Percentiles rank a stretch among this genome's conserved stretches.
Evolutionary conservation across 441 rosid species (phyloP).

Genomic region (Mallotus japonicus): DNA sequence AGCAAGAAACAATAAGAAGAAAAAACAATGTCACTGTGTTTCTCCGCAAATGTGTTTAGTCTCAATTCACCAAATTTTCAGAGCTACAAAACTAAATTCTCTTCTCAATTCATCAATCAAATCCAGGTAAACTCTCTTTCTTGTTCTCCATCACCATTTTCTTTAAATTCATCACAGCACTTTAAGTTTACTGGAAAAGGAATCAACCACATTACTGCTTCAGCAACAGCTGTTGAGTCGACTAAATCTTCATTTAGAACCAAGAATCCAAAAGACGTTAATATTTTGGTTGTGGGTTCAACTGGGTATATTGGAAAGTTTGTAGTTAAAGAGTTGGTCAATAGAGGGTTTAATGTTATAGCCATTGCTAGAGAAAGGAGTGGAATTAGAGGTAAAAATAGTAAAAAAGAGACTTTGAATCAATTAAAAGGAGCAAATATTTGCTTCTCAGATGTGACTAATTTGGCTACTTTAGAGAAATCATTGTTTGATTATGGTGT

Average conservation of each 20-base stretch:
- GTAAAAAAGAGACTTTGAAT: slow-evolving; percentile 56
- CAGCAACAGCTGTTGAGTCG: slow-evolving; percentile 32
- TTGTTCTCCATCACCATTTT: slow-evolving; percentile 25
- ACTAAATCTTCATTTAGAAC: slow-evolving; percentile 47
- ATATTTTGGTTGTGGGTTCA: slow-evolving; percentile 75
- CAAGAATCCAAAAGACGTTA: slow-evolving; percentile 57
- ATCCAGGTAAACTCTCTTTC: slow-evolving; percentile 51
- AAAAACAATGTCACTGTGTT: slow-evolving; percentile 50
- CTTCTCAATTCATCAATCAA: slow-evolving; percentile 46
- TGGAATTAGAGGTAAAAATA: slow-evolving; percentile 63
- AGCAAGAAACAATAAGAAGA: background rate
- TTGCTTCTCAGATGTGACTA: slow-evolving; percentile 82
- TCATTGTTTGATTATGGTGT: slow-evolving; percentile 44
- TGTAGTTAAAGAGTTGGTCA: slow-evolving; percentile 69
- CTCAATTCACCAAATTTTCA: slow-evolving; percentile 34
- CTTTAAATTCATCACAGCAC: slow-evolving; percentile 23
- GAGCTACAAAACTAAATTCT: slow-evolving; percentile 33
- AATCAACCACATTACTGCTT: slow-evolving; percentile 39
- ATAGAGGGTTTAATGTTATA: slow-evolving; percentile 75
- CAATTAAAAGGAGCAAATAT: slow-evolving; percentile 64
- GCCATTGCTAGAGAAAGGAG: slow-evolving; percentile 81
- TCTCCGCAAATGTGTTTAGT: slow-evolving; percentile 44
- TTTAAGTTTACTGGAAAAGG: slow-evolving; percentile 33
- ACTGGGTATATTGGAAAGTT: slow-evolving; percentile 90
- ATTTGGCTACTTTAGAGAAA: slow-evolving; percentile 47